Percentiles rank a stretch among this genome's conserved stretches.
Evolutionary conservation across 2,329 filamentous ascomycete genomes (phyloP).

Genomic region (Davidsoniella neocaledoniae): DNA sequence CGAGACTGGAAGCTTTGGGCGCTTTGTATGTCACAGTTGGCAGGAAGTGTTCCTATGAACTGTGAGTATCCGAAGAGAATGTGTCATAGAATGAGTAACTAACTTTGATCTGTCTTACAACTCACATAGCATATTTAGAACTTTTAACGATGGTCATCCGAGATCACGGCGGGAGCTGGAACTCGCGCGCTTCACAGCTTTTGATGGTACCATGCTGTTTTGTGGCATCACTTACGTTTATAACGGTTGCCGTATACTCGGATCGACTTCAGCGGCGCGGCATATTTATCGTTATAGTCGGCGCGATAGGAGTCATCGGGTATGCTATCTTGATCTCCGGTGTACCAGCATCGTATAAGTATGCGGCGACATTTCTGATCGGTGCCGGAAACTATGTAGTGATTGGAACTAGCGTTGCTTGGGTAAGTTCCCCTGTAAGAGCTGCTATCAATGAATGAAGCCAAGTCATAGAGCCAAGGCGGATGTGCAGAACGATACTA

Average conservation of each 20-base stretch:
- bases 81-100: neutral
- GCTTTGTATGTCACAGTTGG: neutral
- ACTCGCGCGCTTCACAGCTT: neutral
- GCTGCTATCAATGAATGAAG: too few relatives aligned
- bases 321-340: neutral
- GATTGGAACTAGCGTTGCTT: neutral
- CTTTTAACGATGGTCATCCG: neutral
- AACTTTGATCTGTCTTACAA: neutral
- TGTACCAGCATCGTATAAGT: neutral
- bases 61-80: neutral
- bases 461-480: too few relatives aligned
- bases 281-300: neutral
- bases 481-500: neutral
- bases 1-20: constrained; percentile 3
- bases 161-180: neutral
- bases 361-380: neutral
- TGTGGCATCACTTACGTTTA: neutral
- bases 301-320: neutral
- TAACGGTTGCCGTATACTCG: neutral
- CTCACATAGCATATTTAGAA: neutral
- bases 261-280: constrained; percentile 2
- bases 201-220: neutral
- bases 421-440: neutral
- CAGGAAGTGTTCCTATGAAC: neutral
- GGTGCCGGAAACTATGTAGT: neutral